Evolutionary conservation across 805 yeast species (phyloP).

Genomic region (Jamesozyma hellenica): DNA sequence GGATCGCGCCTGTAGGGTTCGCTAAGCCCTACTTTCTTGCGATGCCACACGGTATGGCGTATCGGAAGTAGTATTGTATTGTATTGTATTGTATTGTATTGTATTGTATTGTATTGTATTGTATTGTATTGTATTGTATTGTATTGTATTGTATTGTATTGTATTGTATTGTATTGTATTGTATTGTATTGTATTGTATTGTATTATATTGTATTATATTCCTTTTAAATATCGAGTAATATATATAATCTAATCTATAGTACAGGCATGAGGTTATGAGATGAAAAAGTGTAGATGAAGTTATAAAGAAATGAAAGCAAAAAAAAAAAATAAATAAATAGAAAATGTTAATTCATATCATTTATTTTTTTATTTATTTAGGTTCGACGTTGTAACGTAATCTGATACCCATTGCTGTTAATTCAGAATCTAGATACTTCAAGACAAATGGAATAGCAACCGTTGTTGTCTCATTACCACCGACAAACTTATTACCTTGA

Average conservation of each 20-base stretch:
- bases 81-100: background rate
- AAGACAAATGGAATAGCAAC: constrained; percentile 95
- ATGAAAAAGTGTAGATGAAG: background rate
- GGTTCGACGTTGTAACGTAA: constrained; percentile 83
- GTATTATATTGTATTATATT: too few relatives aligned
- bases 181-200: background rate
- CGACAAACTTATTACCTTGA: constrained; percentile 79
- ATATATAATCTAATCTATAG: constrained; percentile 1
- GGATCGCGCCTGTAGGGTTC: too few relatives aligned
- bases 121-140: background rate
- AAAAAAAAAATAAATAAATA: too few relatives aligned
- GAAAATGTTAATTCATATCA: too few relatives aligned
- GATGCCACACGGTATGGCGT: too few relatives aligned
- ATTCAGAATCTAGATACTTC: constrained; percentile 88
- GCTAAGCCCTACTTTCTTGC: too few relatives aligned
- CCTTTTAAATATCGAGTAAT: background rate
- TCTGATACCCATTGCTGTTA: constrained; percentile 95
- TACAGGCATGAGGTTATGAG: background rate
- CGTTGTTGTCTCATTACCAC: constrained; percentile 89
- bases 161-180: background rate
- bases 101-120: too few relatives aligned
- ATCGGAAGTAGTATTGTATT: too few relatives aligned
- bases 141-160: background rate
- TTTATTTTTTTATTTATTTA: constrained; percentile 22
- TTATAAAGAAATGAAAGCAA: background rate